Conservation (phyloP, 352 stramenopile genomes). For the Halophytophthora polymorphica region DNA sequence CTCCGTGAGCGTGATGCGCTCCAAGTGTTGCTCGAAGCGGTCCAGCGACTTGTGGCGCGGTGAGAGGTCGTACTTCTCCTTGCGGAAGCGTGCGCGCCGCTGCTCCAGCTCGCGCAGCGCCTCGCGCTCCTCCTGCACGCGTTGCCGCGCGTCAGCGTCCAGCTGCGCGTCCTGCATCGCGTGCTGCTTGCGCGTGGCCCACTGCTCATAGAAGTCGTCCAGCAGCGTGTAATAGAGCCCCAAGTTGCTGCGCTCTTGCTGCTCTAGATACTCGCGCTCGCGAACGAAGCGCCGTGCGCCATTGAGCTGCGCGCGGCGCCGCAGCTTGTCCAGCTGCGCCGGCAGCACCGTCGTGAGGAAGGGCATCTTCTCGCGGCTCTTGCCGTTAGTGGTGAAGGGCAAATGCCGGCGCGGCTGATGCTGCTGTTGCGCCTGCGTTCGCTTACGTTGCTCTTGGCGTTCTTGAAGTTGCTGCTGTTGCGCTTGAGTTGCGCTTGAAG, state of each 20-base stretch:
- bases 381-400: conserved; percentile 70
- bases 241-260: conserved; percentile 45
- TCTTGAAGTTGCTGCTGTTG: too few relatives aligned
- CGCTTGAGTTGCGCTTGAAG: too few relatives aligned
- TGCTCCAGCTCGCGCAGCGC: conserved; percentile 36
- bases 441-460: too few relatives aligned
- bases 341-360: conserved; percentile 46
- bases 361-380: conserved; percentile 56
- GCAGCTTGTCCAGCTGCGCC: conserved; percentile 32
- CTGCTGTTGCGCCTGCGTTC: conserved; percentile 1
- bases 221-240: conserved; percentile 55
- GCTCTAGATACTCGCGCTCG: conserved; percentile 41
- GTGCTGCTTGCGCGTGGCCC: conserved; percentile 37
- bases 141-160: conserved; percentile 19
- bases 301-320: conserved; percentile 36
- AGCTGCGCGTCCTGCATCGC: conserved; percentile 31
- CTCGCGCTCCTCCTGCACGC: conserved; percentile 32
- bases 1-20: conserved; percentile 55
- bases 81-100: conserved; percentile 41
- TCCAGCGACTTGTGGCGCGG: conserved; percentile 34
- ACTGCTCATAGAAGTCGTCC: conserved; percentile 68
- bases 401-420: conserved; percentile 10
- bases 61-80: conserved; percentile 59
- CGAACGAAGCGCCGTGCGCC: conserved; percentile 28
- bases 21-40: conserved; percentile 45